Evolutionary conservation across 1,284 basidiomycete genomes (phyloP).

Genomic region (Cystobasidium slooffiae): DNA sequence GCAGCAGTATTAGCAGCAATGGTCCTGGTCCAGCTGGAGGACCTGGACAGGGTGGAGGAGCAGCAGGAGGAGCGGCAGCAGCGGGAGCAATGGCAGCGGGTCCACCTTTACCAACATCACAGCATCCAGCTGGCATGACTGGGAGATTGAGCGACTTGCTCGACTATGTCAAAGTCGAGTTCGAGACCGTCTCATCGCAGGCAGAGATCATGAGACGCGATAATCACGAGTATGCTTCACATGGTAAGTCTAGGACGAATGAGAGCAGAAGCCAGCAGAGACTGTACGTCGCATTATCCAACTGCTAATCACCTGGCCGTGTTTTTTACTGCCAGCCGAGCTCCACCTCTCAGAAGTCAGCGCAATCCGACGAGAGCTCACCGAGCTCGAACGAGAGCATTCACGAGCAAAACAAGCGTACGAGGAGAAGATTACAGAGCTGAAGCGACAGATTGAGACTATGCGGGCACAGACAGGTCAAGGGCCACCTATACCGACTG

Average conservation of each 20-base stretch:
- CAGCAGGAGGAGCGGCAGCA: constrained; percentile 8
- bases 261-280: neutral
- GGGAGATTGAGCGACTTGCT: constrained; percentile 74
- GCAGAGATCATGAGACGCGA: constrained; percentile 71
- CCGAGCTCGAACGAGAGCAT: constrained; percentile 76
- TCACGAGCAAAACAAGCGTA: constrained; percentile 69
- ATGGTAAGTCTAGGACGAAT: constrained; percentile 64
- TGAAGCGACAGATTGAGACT: constrained; percentile 68
- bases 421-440: constrained; percentile 71
- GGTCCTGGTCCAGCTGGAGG: constrained; percentile 2
- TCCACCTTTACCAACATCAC: neutral
- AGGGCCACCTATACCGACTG: constrained; percentile 46
- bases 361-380: constrained; percentile 72
- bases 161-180: constrained; percentile 82
- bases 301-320: neutral
- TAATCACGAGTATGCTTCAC: constrained; percentile 85
- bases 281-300: constrained; percentile 1
- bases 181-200: constrained; percentile 76
- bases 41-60: constrained; percentile 2
- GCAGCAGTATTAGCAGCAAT: constrained; percentile 13
- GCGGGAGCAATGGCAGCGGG: constrained; percentile 6
- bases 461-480: constrained; percentile 48
- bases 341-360: constrained; percentile 73
- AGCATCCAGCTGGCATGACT: constrained; percentile 14
- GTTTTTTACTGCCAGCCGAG: constrained; percentile 61